These are phyloP conservation scores for Opeltia flavorubescens DNA, from an alignment of 495 filamentous ascomycete species.

Conservation along the genomic window DNA sequence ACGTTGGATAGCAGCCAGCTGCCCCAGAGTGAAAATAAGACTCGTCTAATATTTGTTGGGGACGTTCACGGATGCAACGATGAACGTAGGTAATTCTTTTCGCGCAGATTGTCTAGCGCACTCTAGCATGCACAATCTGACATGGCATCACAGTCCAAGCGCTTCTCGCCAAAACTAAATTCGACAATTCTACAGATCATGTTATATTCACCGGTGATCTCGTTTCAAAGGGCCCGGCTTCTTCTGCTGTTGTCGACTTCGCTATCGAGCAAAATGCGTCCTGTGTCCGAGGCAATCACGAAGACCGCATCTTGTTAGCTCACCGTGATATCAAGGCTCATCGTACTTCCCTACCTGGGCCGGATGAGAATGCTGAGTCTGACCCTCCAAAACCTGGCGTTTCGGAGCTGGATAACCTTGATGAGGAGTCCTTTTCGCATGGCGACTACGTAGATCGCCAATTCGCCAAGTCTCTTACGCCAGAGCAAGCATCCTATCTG, in stretches of 20 bases:
- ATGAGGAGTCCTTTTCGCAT: slow-evolving; percentile 22
- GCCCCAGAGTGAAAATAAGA: slow-evolving; percentile 20
- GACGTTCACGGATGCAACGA: slow-evolving; percentile 79
- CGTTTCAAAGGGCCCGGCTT: slow-evolving; percentile 80
- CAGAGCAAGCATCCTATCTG: slow-evolving; percentile 59
- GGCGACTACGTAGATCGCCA: slow-evolving; percentile 27
- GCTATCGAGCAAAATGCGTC: slow-evolving; percentile 55
- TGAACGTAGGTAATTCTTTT: slow-evolving; percentile 32
- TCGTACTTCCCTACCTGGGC: slow-evolving; percentile 11
- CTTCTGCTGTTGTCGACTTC: slow-evolving; percentile 59
- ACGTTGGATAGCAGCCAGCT: slow-evolving; percentile 26
- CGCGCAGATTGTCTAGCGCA: not conserved
- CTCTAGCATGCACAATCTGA: not conserved
- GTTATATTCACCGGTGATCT: slow-evolving; percentile 74
- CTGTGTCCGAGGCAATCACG: slow-evolving; percentile 85
- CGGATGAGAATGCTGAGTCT: slow-evolving; percentile 4
- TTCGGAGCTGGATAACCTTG: slow-evolving; percentile 12
- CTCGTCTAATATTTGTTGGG: slow-evolving; percentile 59
- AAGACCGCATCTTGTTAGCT: slow-evolving; percentile 59
- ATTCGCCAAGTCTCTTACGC: slow-evolving; percentile 36
- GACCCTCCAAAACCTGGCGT: slow-evolving; percentile 11
- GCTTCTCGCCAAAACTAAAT: slow-evolving; percentile 55
- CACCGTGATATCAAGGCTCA: slow-evolving; percentile 28
- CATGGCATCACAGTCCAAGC: slow-evolving; percentile 31
- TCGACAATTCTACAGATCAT: slow-evolving; percentile 50